Evolutionary conservation across 2,329 filamentous ascomycete species (phyloP), one percentile per base, ranked within the genome.

Genomic region (Scortechinia acanthostroma): DNA sequence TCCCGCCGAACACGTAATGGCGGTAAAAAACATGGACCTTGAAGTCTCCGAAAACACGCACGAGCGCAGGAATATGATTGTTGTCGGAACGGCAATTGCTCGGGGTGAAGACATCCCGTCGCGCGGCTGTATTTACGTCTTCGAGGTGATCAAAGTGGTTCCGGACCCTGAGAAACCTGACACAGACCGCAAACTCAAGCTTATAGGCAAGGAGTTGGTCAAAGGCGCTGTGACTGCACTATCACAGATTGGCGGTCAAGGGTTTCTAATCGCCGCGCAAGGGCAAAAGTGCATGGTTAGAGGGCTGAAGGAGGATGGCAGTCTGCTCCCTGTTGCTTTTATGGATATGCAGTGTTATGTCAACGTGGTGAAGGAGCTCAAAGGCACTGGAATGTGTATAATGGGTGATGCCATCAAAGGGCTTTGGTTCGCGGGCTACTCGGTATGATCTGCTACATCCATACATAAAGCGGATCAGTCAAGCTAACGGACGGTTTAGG

Each of bases 321-420:
- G 75, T 5, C 66, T 85, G 46, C 63, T 86, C 0, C 81, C 81
- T 1, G 80, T 86, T 15, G 82, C 82, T 1, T 86, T 86, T 53
- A 76, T 86, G 68, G 81, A 86, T 54, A 80, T 83, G 67, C 79
- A 83, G 55, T 82, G 77, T 57, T 80, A 84, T 51, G 76, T 82
- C 20, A 76, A 69, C 19, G 73, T 76, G 6, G 64, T 78, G 28
- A 83, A 82, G 56, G 76, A 76, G 42, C 62, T 86, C 22, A 71
- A 71, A 19, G 35, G 35, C 35, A 40, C 35, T n/a, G 69, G 72
- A 3, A 82, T 77, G 10, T 80, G 80, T 6, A 68, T 86, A 66
- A 74, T 83, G 52, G 80, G 77, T 2, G 81, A 86, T 60, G 77
- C 75, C 10, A 69, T 80, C 55, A 82, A 83, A 55, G 81, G 81